Evolutionary conservation across 1,139 yeast species (phyloP).

Genomic region (Chernovozyma aurita): DNA sequence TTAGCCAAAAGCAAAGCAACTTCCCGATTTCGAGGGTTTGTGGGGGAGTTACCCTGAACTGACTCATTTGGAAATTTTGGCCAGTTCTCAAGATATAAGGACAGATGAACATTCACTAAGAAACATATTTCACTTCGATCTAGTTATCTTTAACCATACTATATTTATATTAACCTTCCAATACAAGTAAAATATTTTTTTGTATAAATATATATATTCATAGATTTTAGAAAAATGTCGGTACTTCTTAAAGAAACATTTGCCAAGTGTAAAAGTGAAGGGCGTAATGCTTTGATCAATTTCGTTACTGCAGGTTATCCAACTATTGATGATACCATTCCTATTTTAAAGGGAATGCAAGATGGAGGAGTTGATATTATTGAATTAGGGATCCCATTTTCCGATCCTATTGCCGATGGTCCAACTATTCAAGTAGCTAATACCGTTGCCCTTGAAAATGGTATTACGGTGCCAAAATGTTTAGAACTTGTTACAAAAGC

Average conservation of each 20-base stretch:
- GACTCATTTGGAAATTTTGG: conserved; percentile 13
- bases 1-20: too few relatives aligned
- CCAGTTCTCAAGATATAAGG: conserved; percentile 1
- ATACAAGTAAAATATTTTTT: too few relatives aligned
- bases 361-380: conserved; percentile 93
- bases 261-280: conserved; percentile 63
- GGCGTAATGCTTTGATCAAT: conserved; percentile 85
- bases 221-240: conserved; percentile 54
- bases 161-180: too few relatives aligned
- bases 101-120: conserved; percentile 4
- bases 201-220: not conserved
- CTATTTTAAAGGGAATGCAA: conserved; percentile 82
- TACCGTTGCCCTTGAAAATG: conserved; percentile 71
- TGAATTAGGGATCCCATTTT: conserved; percentile 92
- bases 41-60: conserved; percentile 20
- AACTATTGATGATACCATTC: conserved; percentile 78
- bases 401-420: conserved; percentile 99
- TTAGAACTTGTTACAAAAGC: conserved; percentile 72
- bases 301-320: conserved; percentile 96
- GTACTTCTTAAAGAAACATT: conserved; percentile 66
- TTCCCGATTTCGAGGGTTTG: not conserved
- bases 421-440: conserved; percentile 92
- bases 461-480: conserved; percentile 65
- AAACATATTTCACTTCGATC: too few relatives aligned
- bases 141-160: too few relatives aligned